Conservation (phyloP, 495 filamentous ascomycete genomes). For the Eremomyces bilateralis region DNA sequence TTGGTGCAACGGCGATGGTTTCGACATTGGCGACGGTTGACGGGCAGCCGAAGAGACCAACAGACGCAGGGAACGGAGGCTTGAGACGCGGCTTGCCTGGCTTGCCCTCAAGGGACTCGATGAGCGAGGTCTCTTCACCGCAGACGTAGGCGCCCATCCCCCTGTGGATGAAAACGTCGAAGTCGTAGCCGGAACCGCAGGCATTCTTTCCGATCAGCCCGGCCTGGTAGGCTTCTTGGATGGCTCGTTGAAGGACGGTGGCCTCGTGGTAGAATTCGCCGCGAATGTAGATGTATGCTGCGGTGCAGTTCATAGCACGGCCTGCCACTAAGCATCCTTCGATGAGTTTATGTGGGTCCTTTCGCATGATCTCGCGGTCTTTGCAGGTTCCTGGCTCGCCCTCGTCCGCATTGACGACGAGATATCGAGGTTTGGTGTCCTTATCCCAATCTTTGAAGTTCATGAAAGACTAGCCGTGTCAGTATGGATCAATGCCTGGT, state of each 20-base stretch:
- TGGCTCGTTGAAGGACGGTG: slow-evolving; percentile 76
- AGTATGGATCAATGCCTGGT: background rate
- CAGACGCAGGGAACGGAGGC: slow-evolving; percentile 91
- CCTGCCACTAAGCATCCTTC: slow-evolving; percentile 95
- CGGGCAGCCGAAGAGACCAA: slow-evolving; percentile 93
- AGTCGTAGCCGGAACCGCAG: slow-evolving; percentile 90
- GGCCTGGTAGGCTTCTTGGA: slow-evolving; percentile 88
- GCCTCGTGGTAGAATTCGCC: slow-evolving; percentile 98
- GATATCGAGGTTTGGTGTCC: slow-evolving; percentile 83
- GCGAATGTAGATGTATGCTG: slow-evolving; percentile 98
- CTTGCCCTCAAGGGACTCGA: slow-evolving; percentile 95
- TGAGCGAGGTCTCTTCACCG: slow-evolving; percentile 91
- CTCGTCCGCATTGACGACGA: slow-evolving; percentile 97
- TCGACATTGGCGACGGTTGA: slow-evolving; percentile 97
- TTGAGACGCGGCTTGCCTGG: slow-evolving; percentile 95
- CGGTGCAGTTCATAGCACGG: slow-evolving; percentile 91
- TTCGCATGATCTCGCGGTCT: slow-evolving; percentile 98
- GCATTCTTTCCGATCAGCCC: slow-evolving; percentile 96
- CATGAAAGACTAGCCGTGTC: slow-evolving; percentile 68
- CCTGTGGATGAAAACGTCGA: slow-evolving; percentile 89
- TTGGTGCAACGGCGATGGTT: slow-evolving; percentile 85
- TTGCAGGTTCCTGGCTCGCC: slow-evolving; percentile 98
- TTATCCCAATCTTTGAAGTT: slow-evolving; percentile 99
- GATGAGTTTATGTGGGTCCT: slow-evolving; percentile 95
- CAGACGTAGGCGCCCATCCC: slow-evolving; percentile 96